Percentiles rank a stretch among this genome's conserved stretches.
Evolutionary conservation across 768 basidiomycete species (phyloP).

Genomic region (Termitomyces sp.): DNA sequence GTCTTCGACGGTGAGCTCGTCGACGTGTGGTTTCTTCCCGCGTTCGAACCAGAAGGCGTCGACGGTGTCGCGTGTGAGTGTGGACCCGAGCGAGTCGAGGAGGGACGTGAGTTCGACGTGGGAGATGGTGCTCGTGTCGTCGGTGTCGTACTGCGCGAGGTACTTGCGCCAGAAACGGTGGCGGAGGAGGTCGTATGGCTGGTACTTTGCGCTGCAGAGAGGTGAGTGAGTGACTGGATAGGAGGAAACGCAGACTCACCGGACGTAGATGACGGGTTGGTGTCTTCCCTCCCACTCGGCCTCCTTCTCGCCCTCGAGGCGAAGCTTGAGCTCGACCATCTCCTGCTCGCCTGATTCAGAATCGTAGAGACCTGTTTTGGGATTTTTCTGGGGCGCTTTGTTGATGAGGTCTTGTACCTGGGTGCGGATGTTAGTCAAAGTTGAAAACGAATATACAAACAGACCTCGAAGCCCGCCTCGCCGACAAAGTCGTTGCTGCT

Average conservation of each 20-base stretch:
- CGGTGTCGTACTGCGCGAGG: slow-evolving; percentile 85
- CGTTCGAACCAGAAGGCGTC: slow-evolving; percentile 75
- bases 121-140: slow-evolving; percentile 70
- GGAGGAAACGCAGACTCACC: slow-evolving; percentile 31
- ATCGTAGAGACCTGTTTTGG: slow-evolving; percentile 53
- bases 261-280: slow-evolving; percentile 62
- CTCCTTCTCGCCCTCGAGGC: slow-evolving; percentile 44
- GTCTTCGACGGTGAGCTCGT: slow-evolving; percentile 76
- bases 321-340: slow-evolving; percentile 72
- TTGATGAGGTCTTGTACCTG: slow-evolving; percentile 52
- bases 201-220: slow-evolving; percentile 75
- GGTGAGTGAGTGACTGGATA: not conserved
- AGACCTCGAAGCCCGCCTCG: slow-evolving; percentile 64
- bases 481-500: slow-evolving; percentile 87
- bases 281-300: slow-evolving; percentile 66
- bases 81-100: slow-evolving; percentile 96
- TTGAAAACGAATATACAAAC: not conserved
- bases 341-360: slow-evolving; percentile 52
- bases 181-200: slow-evolving; percentile 88
- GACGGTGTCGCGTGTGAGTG: slow-evolving; percentile 74
- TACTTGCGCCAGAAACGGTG: slow-evolving; percentile 90
- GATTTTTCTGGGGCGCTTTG: slow-evolving; percentile 60
- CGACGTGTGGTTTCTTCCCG: slow-evolving; percentile 57
- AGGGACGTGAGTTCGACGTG: slow-evolving; percentile 88
- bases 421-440: not conserved